phyloP scores from a whole-genome alignment of 2,329 filamentous ascomycete species.

The Fusarium continuum region DNA sequence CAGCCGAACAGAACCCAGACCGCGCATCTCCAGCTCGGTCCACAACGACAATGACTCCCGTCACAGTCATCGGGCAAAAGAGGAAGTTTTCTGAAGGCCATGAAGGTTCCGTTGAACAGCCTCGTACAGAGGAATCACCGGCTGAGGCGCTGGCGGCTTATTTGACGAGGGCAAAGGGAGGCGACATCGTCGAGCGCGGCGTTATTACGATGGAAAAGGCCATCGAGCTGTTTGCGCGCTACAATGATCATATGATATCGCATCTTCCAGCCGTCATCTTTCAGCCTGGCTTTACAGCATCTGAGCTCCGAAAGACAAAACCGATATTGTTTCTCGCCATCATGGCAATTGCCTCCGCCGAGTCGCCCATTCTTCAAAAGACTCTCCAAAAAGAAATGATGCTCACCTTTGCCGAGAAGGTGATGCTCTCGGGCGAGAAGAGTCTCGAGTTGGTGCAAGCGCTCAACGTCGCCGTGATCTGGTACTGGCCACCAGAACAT shows the following conservation, averaged over 20 bases:
- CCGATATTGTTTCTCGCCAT: conserved; percentile 77
- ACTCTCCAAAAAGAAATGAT: conserved; percentile 75
- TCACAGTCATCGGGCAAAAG: conserved; percentile 44
- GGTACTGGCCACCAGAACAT: conserved; percentile 85
- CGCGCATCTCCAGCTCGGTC: conserved; percentile 16
- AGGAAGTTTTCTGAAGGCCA: conserved; percentile 44
- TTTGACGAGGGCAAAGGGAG: conserved; percentile 43
- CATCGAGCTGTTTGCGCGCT: conserved; percentile 64
- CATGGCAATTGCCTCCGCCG: conserved; percentile 71
- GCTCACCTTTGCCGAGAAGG: conserved; percentile 75
- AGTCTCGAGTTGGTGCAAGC: conserved; percentile 85
- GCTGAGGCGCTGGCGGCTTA: conserved; percentile 36
- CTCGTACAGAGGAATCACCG: conserved; percentile 18
- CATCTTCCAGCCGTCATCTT: conserved; percentile 73
- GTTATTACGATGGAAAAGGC: conserved; percentile 66
- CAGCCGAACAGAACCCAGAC: conserved; percentile 27
- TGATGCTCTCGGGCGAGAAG: conserved; percentile 81
- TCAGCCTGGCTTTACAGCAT: conserved; percentile 60
- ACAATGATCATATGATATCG: conserved; percentile 66
- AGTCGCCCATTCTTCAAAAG: conserved; percentile 65
- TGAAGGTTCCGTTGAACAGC: conserved; percentile 26
- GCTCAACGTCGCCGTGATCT: conserved; percentile 77
- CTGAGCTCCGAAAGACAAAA: conserved; percentile 65
- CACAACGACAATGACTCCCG: conserved; percentile 4
- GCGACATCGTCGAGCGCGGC: conserved; percentile 67